A percentile compares a stretch with the other conserved stretches of the same genome.
phyloP scores from a whole-genome alignment of 2,329 filamentous ascomycete species.

The Epichloe sylvatica region DNA sequence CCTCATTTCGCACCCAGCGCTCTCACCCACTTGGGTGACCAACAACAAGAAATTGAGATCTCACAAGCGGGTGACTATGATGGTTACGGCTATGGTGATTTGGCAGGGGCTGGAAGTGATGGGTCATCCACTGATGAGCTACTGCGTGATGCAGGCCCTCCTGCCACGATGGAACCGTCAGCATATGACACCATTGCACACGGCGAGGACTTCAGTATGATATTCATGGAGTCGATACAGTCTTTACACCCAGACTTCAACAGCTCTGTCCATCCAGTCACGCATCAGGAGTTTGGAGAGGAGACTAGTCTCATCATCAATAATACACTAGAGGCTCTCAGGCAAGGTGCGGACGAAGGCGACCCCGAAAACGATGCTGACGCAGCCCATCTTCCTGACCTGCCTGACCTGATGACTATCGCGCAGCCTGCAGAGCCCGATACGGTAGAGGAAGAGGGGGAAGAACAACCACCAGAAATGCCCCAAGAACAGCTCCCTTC shows the following conservation, averaged over 20 bases:
- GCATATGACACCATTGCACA: slow-evolving; percentile 30
- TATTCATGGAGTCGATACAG: slow-evolving; percentile 40
- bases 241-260: slow-evolving; percentile 31
- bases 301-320: slow-evolving; percentile 44
- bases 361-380: background rate
- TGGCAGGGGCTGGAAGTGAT: slow-evolving; percentile 19
- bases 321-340: slow-evolving; percentile 37
- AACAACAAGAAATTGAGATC: slow-evolving; percentile 7
- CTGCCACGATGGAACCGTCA: slow-evolving; percentile 10
- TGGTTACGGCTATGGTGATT: slow-evolving; percentile 7
- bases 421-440: slow-evolving; percentile 3
- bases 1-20: slow-evolving; percentile 4
- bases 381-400: slow-evolving; percentile 3
- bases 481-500: slow-evolving; percentile 8
- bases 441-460: background rate
- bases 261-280: slow-evolving; percentile 19
- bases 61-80: slow-evolving; percentile 15
- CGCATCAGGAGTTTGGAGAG: slow-evolving; percentile 36
- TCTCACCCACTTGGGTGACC: background rate
- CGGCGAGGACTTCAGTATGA: slow-evolving; percentile 47
- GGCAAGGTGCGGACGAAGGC: slow-evolving; percentile 17
- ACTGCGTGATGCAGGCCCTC: slow-evolving; percentile 1
- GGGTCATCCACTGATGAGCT: slow-evolving; percentile 20
- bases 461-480: slow-evolving; percentile 1
- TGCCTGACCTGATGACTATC: background rate